Evolutionary conservation across 345 rosid species (phyloP).

Genomic region (Combretum micranthum): DNA sequence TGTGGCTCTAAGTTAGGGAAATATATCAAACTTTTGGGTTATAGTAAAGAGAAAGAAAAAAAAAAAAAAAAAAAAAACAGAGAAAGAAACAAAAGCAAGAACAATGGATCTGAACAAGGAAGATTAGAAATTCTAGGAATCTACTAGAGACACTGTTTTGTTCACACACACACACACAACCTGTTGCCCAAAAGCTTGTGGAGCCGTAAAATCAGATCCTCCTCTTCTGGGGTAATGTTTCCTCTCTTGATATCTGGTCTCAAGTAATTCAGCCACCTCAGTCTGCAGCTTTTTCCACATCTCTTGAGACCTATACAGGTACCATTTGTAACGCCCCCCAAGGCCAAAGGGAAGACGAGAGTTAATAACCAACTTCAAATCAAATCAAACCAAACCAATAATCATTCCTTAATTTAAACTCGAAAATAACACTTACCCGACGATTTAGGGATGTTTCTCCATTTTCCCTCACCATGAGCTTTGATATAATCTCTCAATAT

Average conservation of each 20-base stretch:
- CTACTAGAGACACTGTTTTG: too few relatives aligned
- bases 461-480: conserved; percentile 14
- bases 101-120: too few relatives aligned
- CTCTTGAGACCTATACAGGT: conserved; percentile 16
- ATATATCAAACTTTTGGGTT: too few relatives aligned
- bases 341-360: too few relatives aligned
- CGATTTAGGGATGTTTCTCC: conserved; percentile 16
- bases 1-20: too few relatives aligned
- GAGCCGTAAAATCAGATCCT: conserved; percentile 34
- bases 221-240: conserved; percentile 29
- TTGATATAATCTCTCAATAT: conserved; percentile 13
- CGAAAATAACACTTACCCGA: conserved; percentile 2
- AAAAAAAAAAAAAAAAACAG: too few relatives aligned
- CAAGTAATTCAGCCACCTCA: conserved; percentile 34
- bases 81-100: too few relatives aligned
- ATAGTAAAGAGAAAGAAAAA: too few relatives aligned
- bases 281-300: conserved; percentile 39
- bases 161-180: conserved; percentile 7
- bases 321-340: too few relatives aligned
- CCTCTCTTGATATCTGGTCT: conserved; percentile 41
- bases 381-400: neutral
- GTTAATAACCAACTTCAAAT: too few relatives aligned
- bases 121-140: too few relatives aligned
- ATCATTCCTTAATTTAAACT: neutral
- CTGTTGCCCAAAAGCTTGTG: conserved; percentile 31